phyloP scores from a whole-genome alignment of 371 early-diverging fungal genomes.

The Phascolomyces articulosus region DNA sequence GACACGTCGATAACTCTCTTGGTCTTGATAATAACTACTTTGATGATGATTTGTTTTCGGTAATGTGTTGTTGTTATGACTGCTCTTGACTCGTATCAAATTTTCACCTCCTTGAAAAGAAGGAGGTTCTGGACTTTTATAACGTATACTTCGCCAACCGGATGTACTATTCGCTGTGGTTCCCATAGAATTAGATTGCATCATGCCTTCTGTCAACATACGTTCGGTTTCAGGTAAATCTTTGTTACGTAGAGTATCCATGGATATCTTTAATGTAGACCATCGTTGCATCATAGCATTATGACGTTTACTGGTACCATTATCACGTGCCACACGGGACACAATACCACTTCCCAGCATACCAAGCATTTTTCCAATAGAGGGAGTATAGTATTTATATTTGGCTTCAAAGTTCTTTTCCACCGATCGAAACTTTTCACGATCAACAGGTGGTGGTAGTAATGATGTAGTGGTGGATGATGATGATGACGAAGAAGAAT shows the following conservation, averaged over 20 bases:
- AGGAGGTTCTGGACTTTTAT: slow-evolving; percentile 36
- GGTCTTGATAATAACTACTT: too few relatives aligned
- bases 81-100: slow-evolving; percentile 5
- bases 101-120: background rate
- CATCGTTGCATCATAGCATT: slow-evolving; percentile 57
- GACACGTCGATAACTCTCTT: slow-evolving; percentile 13
- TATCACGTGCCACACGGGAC: slow-evolving; percentile 53
- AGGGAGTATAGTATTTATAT: slow-evolving; percentile 64
- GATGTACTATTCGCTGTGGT: slow-evolving; percentile 17
- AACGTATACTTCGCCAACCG: slow-evolving; percentile 37
- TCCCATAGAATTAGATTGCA: background rate
- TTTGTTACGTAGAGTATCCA: slow-evolving; percentile 51
- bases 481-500: slow-evolving; percentile 12
- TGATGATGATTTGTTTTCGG: slow-evolving; percentile 4
- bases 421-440: slow-evolving; percentile 52
- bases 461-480: slow-evolving; percentile 13
- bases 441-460: slow-evolving; percentile 41
- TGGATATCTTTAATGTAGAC: slow-evolving; percentile 49
- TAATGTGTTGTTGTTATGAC: slow-evolving; percentile 4
- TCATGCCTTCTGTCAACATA: slow-evolving; percentile 12
- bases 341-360: slow-evolving; percentile 64
- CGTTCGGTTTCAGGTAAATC: slow-evolving; percentile 54
- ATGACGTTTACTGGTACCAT: slow-evolving; percentile 47
- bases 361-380: slow-evolving; percentile 60
- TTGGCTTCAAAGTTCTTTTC: slow-evolving; percentile 68